Base-by-base conservation (phyloP, 2,329 filamentous ascomycete species). In the Dactylellina drechsleri region DNA sequence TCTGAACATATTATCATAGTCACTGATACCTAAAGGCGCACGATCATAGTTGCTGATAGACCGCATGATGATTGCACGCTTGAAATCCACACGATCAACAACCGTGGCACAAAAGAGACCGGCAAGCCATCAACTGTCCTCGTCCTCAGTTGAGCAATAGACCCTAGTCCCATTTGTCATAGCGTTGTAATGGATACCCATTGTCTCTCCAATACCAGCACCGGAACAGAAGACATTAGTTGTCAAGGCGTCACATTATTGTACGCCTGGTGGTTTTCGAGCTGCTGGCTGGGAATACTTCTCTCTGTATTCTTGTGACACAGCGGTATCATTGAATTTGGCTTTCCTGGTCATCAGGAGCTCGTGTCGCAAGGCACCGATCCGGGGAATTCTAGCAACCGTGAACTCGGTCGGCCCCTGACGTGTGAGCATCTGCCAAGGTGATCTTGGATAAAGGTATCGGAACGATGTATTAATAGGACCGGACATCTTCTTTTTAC, bases 111-210 rank as follows among this genome's bases (percentile, higher is more conserved):
- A 86, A 18, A 91, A 81, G 28, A 92, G 82, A 4, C 86, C 89
- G 78, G 90, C 89, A 0, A 92, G 85, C 0, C 86, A 86, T 0
- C 89, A 90, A 78, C 89, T 91, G 80, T 92, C 90, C 81, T 92
- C 90, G 80, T 91, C 89, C 0, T 89, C 89, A 0, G 86, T 90
- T 81, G 89, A 87, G 82, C 90, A 92, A 82, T 92, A 92, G 4
- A 84, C 81, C 0, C 88, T 89, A 0, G 85, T 87, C 3, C 89
- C 89, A 79, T 91, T 91, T 1, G 90, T 92, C 82, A 87, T 70
- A 2, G 83, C 84, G 79, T 90, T 88, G 53, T 82, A 83, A 2
- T 91, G 83, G 1, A 81, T 83, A 4, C 16, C 43, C 43, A 47
- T 47, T 1, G 13, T 5, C 5, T 47, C 43, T 8, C 6, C 43